Evolutionary conservation across 768 basidiomycete genomes (phyloP).

Genomic region (Boletales sp.): DNA sequence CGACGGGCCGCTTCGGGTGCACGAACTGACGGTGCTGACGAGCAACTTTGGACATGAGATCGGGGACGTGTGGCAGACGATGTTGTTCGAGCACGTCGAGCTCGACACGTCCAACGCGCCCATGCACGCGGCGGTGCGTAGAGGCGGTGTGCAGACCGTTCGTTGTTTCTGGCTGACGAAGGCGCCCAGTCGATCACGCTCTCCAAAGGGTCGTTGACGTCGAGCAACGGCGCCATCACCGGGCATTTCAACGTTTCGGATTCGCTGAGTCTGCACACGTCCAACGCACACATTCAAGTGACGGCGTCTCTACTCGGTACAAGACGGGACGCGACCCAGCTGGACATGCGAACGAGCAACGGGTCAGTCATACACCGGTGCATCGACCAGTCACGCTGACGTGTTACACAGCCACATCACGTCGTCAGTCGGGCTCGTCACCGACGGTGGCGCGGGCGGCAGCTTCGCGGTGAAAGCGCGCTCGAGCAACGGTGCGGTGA

Average conservation of each 20-base stretch:
- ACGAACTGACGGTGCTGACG: constrained; percentile 27
- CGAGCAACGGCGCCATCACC: constrained; percentile 33
- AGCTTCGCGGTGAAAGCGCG: constrained; percentile 30
- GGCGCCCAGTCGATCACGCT: constrained; percentile 30
- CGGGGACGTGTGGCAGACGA: constrained; percentile 23
- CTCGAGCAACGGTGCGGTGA: constrained; percentile 33
- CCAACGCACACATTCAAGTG: constrained; percentile 33
- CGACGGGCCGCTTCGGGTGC: constrained; percentile 20
- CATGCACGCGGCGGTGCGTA: constrained; percentile 28
- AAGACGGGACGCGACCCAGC: background rate
- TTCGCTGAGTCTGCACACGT: constrained; percentile 29
- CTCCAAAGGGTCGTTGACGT: constrained; percentile 14
- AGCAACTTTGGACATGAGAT: constrained; percentile 28
- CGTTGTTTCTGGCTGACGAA: background rate
- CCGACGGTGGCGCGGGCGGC: constrained; percentile 22
- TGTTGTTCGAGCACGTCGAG: constrained; percentile 25
- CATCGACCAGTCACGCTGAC: background rate
- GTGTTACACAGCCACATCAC: constrained; percentile 13
- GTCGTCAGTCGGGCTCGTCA: constrained; percentile 24
- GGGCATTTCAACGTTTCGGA: constrained; percentile 36
- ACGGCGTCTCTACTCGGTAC: constrained; percentile 24
- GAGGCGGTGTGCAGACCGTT: background rate
- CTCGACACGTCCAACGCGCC: constrained; percentile 23
- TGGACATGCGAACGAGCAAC: constrained; percentile 24
- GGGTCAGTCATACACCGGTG: constrained; percentile 7